Base-by-base conservation (phyloP, 768 basidiomycete genomes). In the Panellus pusillus region DNA sequence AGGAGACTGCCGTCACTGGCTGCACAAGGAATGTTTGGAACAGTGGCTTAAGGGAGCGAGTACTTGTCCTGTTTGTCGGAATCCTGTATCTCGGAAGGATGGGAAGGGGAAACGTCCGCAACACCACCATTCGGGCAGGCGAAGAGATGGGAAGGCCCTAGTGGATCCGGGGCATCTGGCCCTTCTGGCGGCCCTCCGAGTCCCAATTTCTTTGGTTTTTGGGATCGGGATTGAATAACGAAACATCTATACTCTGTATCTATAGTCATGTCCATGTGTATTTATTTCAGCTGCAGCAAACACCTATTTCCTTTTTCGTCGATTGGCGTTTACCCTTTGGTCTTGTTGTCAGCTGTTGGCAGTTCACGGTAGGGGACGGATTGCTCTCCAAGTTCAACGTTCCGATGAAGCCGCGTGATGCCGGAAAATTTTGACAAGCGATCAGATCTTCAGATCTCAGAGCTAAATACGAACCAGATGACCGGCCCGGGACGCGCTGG, bases 61-160 rank as follows among this genome's bases (percentile, higher is more conserved):
- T 46, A 91, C 89, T 0, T 93, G 91, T 58, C 91, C 90, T 13
- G 87, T 92, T 2, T 93, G 90, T 67, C 85, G 90, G 38, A 80
- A 83, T 58, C 91, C 90, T 13, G 87, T 92, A 2, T 93, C 90
- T 67, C 85, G 90, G 38, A 80, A 83, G 60, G 70, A 77, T 24
- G 85, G 56, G 32, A 61, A 61, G 28, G 50, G 41, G 46, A 50
- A 19, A 32, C 52, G 48, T 1, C 12, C 19, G 6, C 47, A 44
- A 24, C 52, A 43, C 29, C 52, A 49, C n/a, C 43, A 44, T 18
- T 50, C 47, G 9, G 50, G 37, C 1, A 37, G 38, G 43, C 54
- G 44, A 12, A 38, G 58, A 40, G 54, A 56, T 39, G 31, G 50
- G 42, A 24, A 1, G 58, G 50, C 29, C 29, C 49, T 0, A 41